Conservation (phyloP, 257 asterid genomes). For the Haberlea rhodopensis region DNA sequence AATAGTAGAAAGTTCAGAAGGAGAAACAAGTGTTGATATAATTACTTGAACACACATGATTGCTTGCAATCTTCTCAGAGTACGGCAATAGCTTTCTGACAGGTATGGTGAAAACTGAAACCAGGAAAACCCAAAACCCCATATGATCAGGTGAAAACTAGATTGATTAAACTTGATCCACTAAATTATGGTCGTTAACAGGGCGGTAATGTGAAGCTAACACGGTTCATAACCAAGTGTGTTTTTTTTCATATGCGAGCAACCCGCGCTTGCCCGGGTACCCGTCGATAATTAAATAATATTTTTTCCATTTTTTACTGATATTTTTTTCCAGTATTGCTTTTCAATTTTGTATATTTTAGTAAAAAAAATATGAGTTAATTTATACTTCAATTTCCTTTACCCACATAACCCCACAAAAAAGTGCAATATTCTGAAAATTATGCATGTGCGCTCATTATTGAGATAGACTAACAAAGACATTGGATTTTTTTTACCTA, state of each 20-base stretch:
- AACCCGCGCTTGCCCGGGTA: neutral
- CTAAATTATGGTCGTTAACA: neutral
- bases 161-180: neutral
- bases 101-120: neutral
- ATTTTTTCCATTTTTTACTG: neutral
- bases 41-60: neutral
- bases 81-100: neutral
- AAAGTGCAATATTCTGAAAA: neutral
- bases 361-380: neutral
- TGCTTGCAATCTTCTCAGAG: neutral
- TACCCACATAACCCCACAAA: no score
- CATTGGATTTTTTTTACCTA: no score
- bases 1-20: slow-evolving; percentile 23
- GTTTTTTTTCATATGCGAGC: neutral
- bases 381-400: no score
- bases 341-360: no score
- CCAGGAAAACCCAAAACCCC: neutral
- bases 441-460: neutral
- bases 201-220: neutral
- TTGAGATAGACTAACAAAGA: neutral
- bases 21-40: neutral
- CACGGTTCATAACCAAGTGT: neutral
- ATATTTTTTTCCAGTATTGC: neutral
- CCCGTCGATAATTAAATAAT: neutral
- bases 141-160: neutral